phyloP scores from a whole-genome alignment of 305 asterid species.

The Fraxinus greggii region DNA sequence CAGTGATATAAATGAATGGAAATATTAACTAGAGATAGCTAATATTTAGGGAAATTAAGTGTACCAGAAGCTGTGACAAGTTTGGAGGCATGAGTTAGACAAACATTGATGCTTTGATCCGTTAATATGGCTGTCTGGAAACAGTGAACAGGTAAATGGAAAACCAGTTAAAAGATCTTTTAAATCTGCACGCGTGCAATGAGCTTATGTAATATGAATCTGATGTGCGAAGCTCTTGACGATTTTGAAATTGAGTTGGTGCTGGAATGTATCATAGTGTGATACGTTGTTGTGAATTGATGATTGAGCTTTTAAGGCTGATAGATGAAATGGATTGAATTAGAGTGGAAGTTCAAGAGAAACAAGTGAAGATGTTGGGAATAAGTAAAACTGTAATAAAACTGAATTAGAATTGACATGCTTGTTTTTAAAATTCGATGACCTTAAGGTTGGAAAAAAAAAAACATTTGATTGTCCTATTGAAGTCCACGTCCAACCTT shows the following conservation, averaged over 20 bases:
- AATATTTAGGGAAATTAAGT: slow-evolving; percentile 4
- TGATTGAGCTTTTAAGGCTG: background rate
- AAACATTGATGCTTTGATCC: background rate
- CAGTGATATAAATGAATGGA: background rate
- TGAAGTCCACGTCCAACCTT: background rate
- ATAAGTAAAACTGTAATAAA: background rate
- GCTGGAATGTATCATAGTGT: background rate
- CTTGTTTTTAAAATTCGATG: background rate
- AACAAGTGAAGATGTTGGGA: background rate
- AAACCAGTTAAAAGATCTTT: background rate
- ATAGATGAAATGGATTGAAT: too few species aligned
- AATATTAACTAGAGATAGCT: background rate
- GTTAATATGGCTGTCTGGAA: slow-evolving; percentile 5
- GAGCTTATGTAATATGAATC: slow-evolving; percentile 19
- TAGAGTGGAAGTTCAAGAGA: background rate
- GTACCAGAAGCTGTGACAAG: background rate
- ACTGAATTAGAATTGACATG: background rate
- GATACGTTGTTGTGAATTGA: background rate
- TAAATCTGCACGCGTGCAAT: slow-evolving; percentile 11
- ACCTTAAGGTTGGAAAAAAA: background rate
- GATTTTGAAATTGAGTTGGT: background rate
- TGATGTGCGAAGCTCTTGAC: slow-evolving; percentile 16
- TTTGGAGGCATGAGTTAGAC: slow-evolving; percentile 7
- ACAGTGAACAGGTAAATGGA: background rate
- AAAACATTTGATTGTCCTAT: background rate